Conservation (phyloP, 2,329 filamentous ascomycete genomes). For the Pseudocercospora fuligena region DNA sequence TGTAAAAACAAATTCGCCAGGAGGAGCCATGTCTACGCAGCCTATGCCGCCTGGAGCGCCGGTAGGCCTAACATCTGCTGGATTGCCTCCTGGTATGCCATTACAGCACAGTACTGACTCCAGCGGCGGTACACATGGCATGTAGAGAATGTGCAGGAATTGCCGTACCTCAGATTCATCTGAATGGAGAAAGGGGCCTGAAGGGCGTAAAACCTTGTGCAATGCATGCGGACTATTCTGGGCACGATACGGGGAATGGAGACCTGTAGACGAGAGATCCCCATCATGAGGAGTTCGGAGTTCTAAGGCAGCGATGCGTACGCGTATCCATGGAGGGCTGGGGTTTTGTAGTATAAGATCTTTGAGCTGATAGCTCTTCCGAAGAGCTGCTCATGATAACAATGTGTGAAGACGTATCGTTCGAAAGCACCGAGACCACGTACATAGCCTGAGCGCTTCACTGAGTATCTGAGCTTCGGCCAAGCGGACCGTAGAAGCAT, state of each 20-base stretch:
- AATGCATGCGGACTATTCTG: slow-evolving; percentile 77
- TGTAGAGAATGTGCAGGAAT: slow-evolving; percentile 46
- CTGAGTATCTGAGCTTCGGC: neutral
- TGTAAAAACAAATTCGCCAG: slow-evolving; percentile 31
- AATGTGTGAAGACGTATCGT: neutral
- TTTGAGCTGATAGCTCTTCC: neutral
- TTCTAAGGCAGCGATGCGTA: slow-evolving; percentile 13
- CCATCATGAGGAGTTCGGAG: slow-evolving; percentile 1
- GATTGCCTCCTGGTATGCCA: slow-evolving; percentile 31
- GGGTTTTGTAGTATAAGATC: neutral
- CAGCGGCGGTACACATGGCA: slow-evolving; percentile 18
- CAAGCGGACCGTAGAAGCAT: neutral
- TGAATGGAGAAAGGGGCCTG: slow-evolving; percentile 94
- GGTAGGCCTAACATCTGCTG: slow-evolving; percentile 24
- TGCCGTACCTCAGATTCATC: slow-evolving; percentile 96
- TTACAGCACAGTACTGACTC: slow-evolving; percentile 31
- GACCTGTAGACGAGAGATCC: slow-evolving; percentile 31
- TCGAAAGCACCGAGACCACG: neutral
- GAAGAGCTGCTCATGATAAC: neutral
- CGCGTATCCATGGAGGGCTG: slow-evolving; percentile 15
- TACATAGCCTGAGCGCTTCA: neutral
- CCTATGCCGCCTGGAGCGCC: slow-evolving; percentile 21
- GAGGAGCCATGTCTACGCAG: slow-evolving; percentile 22
- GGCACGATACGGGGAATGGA: slow-evolving; percentile 48
- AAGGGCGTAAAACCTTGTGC: slow-evolving; percentile 90